Base-by-base conservation (phyloP, 768 basidiomycete species). In the Podaxis sp. region DNA sequence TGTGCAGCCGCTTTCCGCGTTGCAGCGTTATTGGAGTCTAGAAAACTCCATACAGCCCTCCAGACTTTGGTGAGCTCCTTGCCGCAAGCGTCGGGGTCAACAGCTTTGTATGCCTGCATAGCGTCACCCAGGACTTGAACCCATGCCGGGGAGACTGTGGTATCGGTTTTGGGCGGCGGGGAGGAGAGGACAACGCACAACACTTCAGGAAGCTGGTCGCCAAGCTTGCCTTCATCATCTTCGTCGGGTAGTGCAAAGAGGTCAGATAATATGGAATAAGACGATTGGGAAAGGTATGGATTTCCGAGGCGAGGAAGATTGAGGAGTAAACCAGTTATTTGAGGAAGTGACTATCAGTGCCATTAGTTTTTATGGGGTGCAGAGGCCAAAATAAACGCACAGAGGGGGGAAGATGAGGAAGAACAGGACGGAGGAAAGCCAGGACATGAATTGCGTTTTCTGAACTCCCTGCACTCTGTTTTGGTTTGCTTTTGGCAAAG, bases 231-330 rank as follows among this genome's bases (percentile, higher is more conserved):
- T 2, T 80, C 78, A 5, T 79, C 81, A 51, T 86, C 85, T 55
- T 82, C 77, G 11, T 78, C 71, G 2, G 84, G 80, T 17, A 80
- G 73, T 24, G 83, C 72, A 65, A 98, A 88, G 4, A 99, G 81
- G 66, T 90, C 89, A 36, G 95, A 87, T 66, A 99, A 82, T 53
- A 96, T 83, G 41, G 90, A 87, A 72, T 96, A 98, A 33, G 91
- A 82, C 13, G 92, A 87, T 73, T 95, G 89, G 0, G 96, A 90
- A 48, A 99, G 83, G 73, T 95, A 97, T 22, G 91, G 85, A 67
- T 93, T 95, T 41, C 90, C 91, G 7, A 96, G 82, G 60, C 93
- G 89, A 20, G 96, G 95, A 36, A 98, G 85, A 24, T 84, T 79
- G 5, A 98, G 86, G 28, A 99, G 84, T 22, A 86, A 77, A 20